These are phyloP conservation scores for Podila epigama DNA, from an alignment of 192 early-diverging fungal species.

Conservation along the genomic window DNA sequence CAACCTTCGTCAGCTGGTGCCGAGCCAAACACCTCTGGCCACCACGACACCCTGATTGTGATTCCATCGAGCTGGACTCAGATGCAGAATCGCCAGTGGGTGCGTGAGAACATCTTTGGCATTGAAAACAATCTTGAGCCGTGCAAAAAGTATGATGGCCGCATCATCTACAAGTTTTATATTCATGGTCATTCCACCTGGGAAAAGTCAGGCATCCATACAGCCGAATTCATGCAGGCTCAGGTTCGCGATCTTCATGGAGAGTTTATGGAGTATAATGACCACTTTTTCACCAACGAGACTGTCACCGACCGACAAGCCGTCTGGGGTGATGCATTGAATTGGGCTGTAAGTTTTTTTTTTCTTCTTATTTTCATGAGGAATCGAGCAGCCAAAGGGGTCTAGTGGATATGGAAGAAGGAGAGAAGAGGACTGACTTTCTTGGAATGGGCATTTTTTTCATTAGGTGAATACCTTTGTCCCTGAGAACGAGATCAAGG, in stretches of 20 bases:
- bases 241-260: constrained; percentile 44
- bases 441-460: neutral
- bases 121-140: constrained; percentile 59
- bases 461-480: constrained; percentile 35
- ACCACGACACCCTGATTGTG: constrained; percentile 57
- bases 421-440: neutral
- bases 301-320: constrained; percentile 13
- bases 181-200: constrained; percentile 37
- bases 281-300: constrained; percentile 30
- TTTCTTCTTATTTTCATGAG: neutral
- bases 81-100: constrained; percentile 52
- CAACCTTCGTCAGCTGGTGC: neutral
- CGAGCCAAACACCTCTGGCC: constrained; percentile 39
- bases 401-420: neutral
- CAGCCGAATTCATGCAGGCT: constrained; percentile 28
- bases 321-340: constrained; percentile 40
- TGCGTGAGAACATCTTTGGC: constrained; percentile 63
- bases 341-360: constrained; percentile 41
- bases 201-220: constrained; percentile 10
- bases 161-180: constrained; percentile 56
- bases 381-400: neutral
- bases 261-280: constrained; percentile 63
- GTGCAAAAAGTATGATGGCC: constrained; percentile 52
- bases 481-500: constrained; percentile 25
- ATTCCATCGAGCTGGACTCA: constrained; percentile 52